Percentiles rank a stretch among this genome's conserved stretches.
Conservation (phyloP, 768 basidiomycete genomes). For the Myochromella boudieri region DNA sequence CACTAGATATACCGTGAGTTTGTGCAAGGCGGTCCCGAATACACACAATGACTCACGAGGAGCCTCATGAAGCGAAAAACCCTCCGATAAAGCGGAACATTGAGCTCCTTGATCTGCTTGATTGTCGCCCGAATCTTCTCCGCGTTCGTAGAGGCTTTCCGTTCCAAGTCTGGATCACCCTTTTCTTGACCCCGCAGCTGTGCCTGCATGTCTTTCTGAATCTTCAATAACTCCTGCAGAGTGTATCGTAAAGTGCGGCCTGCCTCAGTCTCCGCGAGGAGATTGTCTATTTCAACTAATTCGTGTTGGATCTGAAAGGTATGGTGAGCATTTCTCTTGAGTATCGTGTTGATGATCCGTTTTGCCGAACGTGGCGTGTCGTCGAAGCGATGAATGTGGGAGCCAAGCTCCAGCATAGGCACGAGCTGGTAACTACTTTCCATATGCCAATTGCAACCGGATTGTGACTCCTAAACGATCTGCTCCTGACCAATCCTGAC, state of each 20-base stretch:
- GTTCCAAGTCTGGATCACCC: conserved; percentile 2
- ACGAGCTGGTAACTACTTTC: too few species aligned
- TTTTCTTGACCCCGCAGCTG: conserved; percentile 2
- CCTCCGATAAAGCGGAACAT: conserved; percentile 15
- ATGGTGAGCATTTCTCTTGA: conserved; percentile 9
- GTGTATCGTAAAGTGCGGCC: conserved; percentile 14
- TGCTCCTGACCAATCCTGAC: too few species aligned
- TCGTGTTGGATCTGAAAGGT: conserved; percentile 17
- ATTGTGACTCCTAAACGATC: too few species aligned
- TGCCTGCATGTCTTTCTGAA: conserved; percentile 9
- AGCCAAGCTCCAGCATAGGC: conserved; percentile 18
- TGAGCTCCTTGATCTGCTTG: conserved; percentile 16
- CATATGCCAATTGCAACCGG: too few species aligned
- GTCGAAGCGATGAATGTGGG: conserved; percentile 15
- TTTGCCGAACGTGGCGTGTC: conserved; percentile 12
- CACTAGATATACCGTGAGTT: too few species aligned
- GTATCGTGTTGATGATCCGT: conserved; percentile 16
- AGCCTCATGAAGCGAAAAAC: conserved; percentile 12
- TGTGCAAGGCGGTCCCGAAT: too few species aligned
- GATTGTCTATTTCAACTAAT: conserved; percentile 12
- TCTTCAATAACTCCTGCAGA: conserved; percentile 14
- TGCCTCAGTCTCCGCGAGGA: conserved; percentile 17
- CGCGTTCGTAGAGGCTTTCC: conserved; percentile 6
- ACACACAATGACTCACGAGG: conserved; percentile 8
- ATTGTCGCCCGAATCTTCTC: conserved; percentile 15